Conservation (phyloP, 163 green algal genomes). For the Scenedesmus sp. region DNA sequence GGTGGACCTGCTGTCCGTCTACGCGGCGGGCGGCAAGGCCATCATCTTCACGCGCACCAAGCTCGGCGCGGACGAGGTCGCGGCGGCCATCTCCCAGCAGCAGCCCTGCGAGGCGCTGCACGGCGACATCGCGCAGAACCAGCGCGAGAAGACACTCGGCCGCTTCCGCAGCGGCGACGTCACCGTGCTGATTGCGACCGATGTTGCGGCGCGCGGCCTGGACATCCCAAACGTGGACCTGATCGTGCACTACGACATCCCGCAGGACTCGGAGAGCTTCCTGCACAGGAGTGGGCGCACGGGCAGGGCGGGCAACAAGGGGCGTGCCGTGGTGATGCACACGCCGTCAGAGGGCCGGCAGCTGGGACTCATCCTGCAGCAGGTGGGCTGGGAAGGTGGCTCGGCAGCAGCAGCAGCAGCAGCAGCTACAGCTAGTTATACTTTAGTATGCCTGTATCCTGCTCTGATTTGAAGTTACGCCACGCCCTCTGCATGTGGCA, state of each 20-base stretch:
- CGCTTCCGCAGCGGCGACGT: slow-evolving; percentile 84
- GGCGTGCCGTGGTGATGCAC: slow-evolving; percentile 92
- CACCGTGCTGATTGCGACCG: slow-evolving; percentile 90
- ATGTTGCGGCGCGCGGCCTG: slow-evolving; percentile 96
- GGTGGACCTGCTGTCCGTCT: slow-evolving; percentile 91
- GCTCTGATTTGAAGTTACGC: too few relatives aligned
- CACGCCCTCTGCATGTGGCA: too few relatives aligned
- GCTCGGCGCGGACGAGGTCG: slow-evolving; percentile 93
- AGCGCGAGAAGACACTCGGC: slow-evolving; percentile 84
- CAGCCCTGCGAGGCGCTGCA: slow-evolving; percentile 92
- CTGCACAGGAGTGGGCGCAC: slow-evolving; percentile 94
- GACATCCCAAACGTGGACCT: slow-evolving; percentile 96
- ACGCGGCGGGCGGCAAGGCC: slow-evolving; percentile 88
- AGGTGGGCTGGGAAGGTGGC: slow-evolving; percentile 64
- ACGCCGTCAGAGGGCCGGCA: slow-evolving; percentile 66
- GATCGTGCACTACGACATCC: slow-evolving; percentile 94
- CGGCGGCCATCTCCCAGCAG: slow-evolving; percentile 75
- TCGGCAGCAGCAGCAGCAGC: background rate
- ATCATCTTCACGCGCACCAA: slow-evolving; percentile 99
- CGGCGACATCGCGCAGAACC: slow-evolving; percentile 94
- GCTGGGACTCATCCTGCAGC: slow-evolving; percentile 71
- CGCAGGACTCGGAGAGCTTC: slow-evolving; percentile 87
- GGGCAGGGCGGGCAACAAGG: slow-evolving; percentile 91
- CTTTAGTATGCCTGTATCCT: background rate
- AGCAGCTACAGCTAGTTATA: too few relatives aligned